Conservation (phyloP, 306 rosid species). For the Senna tora region DNA sequence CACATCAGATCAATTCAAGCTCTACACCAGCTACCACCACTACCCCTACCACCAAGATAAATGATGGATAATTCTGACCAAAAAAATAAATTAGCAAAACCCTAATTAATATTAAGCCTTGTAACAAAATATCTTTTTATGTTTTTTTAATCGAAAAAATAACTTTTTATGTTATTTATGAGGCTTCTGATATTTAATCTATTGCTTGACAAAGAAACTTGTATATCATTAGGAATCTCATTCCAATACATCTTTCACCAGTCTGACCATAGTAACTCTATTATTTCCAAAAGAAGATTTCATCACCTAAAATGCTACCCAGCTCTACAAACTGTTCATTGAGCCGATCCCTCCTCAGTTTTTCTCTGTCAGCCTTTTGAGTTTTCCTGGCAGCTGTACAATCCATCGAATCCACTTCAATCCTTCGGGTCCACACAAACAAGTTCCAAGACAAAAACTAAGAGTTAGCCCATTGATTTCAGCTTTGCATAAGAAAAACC, state of each 20-base stretch:
- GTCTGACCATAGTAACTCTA: not conserved
- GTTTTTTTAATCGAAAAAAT: too few species aligned
- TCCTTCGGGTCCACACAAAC: slow-evolving; percentile 49
- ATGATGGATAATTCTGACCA: not conserved
- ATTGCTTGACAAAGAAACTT: not conserved
- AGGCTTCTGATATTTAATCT: not conserved
- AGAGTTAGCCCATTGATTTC: slow-evolving; percentile 34
- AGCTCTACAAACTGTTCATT: slow-evolving; percentile 81
- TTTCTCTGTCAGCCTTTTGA: slow-evolving; percentile 93
- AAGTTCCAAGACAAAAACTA: slow-evolving; percentile 21
- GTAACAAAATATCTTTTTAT: not conserved
- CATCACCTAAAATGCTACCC: slow-evolving; percentile 70
- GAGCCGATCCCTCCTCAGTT: slow-evolving; percentile 77
- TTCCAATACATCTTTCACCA: not conserved
- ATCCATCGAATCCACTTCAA: slow-evolving; percentile 59
- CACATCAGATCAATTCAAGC: not conserved
- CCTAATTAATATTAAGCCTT: not conserved
- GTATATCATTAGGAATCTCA: not conserved
- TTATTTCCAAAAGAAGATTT: not conserved
- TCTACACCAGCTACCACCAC: not conserved
- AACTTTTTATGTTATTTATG: not conserved
- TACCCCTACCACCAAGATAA: not conserved
- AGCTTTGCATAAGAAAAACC: slow-evolving; percentile 17
- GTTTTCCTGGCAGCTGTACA: slow-evolving; percentile 64
- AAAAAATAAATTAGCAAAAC: too few species aligned